Evolutionary conservation across 2,329 filamentous ascomycete genomes (phyloP), one percentile per base, ranked within the genome.

Genomic region (Peltaster fructicola): DNA sequence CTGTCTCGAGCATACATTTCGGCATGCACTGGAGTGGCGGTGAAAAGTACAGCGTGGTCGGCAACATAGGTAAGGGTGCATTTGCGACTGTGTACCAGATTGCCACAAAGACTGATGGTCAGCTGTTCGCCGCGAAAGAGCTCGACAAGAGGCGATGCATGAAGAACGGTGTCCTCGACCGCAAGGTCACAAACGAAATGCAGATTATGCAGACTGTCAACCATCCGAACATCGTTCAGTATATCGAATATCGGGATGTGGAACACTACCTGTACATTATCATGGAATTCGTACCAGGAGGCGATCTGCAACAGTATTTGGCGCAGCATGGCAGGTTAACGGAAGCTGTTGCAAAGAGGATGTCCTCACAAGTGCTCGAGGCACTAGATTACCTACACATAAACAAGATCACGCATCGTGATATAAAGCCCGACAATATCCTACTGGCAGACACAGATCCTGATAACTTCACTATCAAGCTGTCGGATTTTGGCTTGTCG

Each of bases 371-470:
- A 47, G 66, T 95, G 17, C 56, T 93, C 20, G 68, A 74, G 37
- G 85, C 85, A 2, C 57, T 98, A 25, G 71, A 70, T 15, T 93
- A 98, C 47, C 61, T 98, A 6, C 88, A 98, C 49, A 59, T 63
- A 26, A 74, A 77, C 40, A 81, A 76, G 44, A 93, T 98, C 39
- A 95, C 85, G 0, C 88, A 98, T 52, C 76, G 88, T n/a, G 88
- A 98, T 50, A 82, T 98, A 44, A 98, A 98, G 47, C 88, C 88
- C 0, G 88, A 98, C 57, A 98, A 98, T 43, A 93, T 98, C 32
- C 61, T 98, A 19, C 78, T 95, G 37, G 62, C 72, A 7, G 73
- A 70, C 1, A 48, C 68, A 7, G 59, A 73, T 5, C 82, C 84
- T 0, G 23, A 41, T 4, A 36, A 40, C 20, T 67, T 92, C 23